Evolutionary conservation across 129 eudicot genomes (phyloP), one percentile per base, ranked within the genome.

Genomic region (Escallonia rubra): DNA sequence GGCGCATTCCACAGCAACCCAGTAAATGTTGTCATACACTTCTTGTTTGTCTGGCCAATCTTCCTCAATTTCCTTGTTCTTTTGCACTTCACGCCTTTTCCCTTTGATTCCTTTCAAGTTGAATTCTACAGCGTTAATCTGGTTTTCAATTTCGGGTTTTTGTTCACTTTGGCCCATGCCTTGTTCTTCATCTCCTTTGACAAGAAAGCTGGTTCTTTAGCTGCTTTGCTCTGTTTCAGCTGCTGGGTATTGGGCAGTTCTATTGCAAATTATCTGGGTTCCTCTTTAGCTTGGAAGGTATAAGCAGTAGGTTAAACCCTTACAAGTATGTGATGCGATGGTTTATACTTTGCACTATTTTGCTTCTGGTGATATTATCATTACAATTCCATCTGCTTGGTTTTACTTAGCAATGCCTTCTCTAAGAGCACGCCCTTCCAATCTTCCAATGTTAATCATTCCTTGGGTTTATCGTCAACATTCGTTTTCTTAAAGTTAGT

Each of bases 1-100:
- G 99, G 96, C n/a, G 90, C 99, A 51, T 89, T 86, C 71, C 99
- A 93, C 71, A 87, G 83, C 82, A 93, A 93, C 88, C 92, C 90
- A 49, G 76, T 87, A 8, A 94, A 94, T 50, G 72, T 89, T 4
- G 72, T 86, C 53, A 80, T 94, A 5, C 99, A 94, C 47, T 76
- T 87, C 87, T 3, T 94, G 72, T 89, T 94, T 61, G 97, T 94
- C 43, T 89, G 99, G 97, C 99, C 99, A 4, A 87, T 89, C 38
- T 10, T 83, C 4, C 87, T 82, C 72, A 82, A 96, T n/a, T 7
- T 65, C 12, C 74, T 82, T 16, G 73, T 94, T 76, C 78, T 89
- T 7, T 53, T 79, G 8, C 72, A 94, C 57, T 89, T 81, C 65
- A 85, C 95, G 10, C 96, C 95, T 2, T 73, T 96, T 13, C 53